These are phyloP conservation scores for Cladosporium sp. DNA, from an alignment of 2,329 filamentous ascomycete species.

Conservation along the genomic window DNA sequence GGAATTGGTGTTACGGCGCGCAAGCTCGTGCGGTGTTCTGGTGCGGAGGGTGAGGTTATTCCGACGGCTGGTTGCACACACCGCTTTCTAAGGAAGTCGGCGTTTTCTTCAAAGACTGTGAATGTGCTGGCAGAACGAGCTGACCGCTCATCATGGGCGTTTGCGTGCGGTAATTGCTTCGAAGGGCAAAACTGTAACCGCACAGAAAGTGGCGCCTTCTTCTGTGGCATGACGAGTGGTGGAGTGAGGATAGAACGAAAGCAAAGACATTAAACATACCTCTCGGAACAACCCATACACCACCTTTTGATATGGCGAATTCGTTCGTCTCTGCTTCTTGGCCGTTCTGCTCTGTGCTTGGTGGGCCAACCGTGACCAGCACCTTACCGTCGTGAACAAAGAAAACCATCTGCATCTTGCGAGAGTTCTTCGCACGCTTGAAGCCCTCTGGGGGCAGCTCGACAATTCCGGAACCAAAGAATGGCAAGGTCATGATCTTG, in stretches of 20 bases:
- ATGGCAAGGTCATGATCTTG: slow-evolving; percentile 77
- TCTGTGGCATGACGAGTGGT: neutral
- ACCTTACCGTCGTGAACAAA: slow-evolving; percentile 84
- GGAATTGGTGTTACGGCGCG: neutral
- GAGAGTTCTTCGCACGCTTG: slow-evolving; percentile 86
- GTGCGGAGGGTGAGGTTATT: slow-evolving; percentile 12
- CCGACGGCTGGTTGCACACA: slow-evolving; percentile 12
- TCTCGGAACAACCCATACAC: slow-evolving; percentile 90
- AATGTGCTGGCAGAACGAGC: neutral
- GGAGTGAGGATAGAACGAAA: slow-evolving; percentile 4
- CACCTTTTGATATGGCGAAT: slow-evolving; percentile 81
- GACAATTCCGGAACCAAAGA: slow-evolving; percentile 85
- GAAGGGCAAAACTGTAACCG: no score
- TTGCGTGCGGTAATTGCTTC: neutral
- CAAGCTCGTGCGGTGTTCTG: slow-evolving; percentile 11
- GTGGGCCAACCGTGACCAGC: slow-evolving; percentile 61
- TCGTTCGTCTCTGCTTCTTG: slow-evolving; percentile 50
- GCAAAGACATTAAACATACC: slow-evolving; percentile 54
- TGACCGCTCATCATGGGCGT: slow-evolving; percentile 3
- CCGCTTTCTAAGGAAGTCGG: slow-evolving; percentile 1
- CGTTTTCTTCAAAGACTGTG: neutral
- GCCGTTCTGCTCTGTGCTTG: neutral
- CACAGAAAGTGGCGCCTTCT: no score
- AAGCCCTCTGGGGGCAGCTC: slow-evolving; percentile 77
- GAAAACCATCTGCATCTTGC: slow-evolving; percentile 96